Conservation (phyloP, 2,329 filamentous ascomycete species). For the Penicillium sp. region DNA sequence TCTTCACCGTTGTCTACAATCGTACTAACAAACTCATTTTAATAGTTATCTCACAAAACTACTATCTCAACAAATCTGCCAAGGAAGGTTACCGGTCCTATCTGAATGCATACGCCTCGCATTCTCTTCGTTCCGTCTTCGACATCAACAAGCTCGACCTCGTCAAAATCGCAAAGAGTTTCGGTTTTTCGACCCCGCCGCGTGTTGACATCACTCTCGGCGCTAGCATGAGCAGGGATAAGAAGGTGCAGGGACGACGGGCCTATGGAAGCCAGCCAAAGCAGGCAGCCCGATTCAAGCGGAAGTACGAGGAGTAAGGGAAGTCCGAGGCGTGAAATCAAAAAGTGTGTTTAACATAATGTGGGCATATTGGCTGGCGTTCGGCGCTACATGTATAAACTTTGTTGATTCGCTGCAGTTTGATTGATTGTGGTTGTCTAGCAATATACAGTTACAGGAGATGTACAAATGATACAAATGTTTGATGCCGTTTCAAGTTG, state of each 20-base stretch:
- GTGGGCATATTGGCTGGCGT: constrained; percentile 13
- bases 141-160: constrained; percentile 79
- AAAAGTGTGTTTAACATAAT: constrained; percentile 4
- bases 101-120: constrained; percentile 89
- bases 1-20: background rate
- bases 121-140: constrained; percentile 77
- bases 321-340: background rate
- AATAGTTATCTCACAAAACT: constrained; percentile 89
- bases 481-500: background rate
- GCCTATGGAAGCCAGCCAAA: constrained; percentile 75
- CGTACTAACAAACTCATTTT: background rate
- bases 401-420: background rate
- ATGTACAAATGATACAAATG: background rate
- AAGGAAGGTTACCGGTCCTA: constrained; percentile 81
- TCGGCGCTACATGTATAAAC: constrained; percentile 3
- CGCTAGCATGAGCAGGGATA: constrained; percentile 69
- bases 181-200: constrained; percentile 74
- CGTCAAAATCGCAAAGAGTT: constrained; percentile 78
- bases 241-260: constrained; percentile 62
- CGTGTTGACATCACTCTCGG: constrained; percentile 75
- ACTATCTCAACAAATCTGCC: constrained; percentile 86
- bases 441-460: background rate
- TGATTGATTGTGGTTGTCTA: background rate
- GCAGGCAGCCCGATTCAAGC: constrained; percentile 57
- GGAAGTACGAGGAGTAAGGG: constrained; percentile 35